Conservation (phyloP, 441 rosid genomes). For the Gossypium trilobum region DNA sequence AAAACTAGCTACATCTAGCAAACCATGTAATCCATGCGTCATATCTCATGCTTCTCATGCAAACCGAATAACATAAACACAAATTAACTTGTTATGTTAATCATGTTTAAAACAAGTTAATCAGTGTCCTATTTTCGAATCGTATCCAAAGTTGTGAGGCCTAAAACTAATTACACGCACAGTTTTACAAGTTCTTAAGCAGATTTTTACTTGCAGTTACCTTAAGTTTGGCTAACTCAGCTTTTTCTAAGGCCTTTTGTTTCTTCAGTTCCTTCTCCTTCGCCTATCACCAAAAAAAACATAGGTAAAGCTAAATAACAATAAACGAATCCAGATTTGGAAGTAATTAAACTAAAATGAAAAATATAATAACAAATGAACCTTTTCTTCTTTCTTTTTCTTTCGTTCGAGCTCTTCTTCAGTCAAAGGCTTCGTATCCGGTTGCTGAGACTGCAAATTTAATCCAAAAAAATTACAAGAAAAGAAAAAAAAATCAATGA, state of each 20-base stretch:
- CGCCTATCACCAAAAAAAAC: slow-evolving; percentile 30
- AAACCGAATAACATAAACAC: background rate
- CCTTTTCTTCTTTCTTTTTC: slow-evolving; percentile 92
- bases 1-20: background rate
- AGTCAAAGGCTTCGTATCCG: slow-evolving; percentile 36
- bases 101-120: background rate
- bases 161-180: background rate
- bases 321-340: background rate
- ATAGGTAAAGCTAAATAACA: background rate
- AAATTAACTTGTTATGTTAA: background rate
- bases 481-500: background rate
- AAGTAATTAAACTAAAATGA: background rate
- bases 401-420: slow-evolving; percentile 73
- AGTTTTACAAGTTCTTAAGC: background rate
- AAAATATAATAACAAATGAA: background rate
- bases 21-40: background rate
- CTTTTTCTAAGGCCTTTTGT: slow-evolving; percentile 73
- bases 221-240: slow-evolving; percentile 54
- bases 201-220: slow-evolving; percentile 18
- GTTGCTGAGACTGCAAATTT: slow-evolving; percentile 33
- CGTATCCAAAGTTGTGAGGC: background rate
- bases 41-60: background rate
- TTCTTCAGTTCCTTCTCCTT: slow-evolving; percentile 80
- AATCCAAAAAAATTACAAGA: background rate
- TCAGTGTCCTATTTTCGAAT: background rate